Conservation (phyloP, 352 stramenopile species). For the Elongisporangium prolatum region DNA sequence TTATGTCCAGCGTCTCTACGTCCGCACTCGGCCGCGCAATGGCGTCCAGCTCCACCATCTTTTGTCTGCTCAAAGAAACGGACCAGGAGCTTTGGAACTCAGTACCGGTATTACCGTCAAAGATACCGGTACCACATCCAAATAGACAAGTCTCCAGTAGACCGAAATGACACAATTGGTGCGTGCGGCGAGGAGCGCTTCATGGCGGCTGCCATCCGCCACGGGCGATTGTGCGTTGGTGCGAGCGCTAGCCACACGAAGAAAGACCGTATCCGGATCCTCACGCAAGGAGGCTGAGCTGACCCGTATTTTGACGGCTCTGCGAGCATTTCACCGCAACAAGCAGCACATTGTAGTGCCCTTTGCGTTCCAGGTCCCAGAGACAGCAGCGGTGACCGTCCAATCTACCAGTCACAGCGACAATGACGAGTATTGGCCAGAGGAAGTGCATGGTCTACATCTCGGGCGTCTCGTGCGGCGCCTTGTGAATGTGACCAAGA, state of each 20-base stretch:
- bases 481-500: conserved; percentile 12
- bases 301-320: conserved; percentile 12
- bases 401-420: background rate
- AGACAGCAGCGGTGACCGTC: background rate
- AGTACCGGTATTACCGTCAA: background rate
- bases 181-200: background rate
- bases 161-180: background rate
- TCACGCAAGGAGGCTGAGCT: background rate
- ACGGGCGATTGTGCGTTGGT: background rate
- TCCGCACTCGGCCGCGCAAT: background rate
- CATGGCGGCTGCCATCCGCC: background rate
- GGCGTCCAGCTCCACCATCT: background rate
- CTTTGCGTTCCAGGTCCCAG: conserved; percentile 30
- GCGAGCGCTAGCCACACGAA: background rate
- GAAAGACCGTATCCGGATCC: background rate
- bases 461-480: conserved; percentile 30
- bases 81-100: background rate
- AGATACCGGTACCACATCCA: background rate
- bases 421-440: conserved; percentile 21
- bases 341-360: conserved; percentile 42
- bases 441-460: conserved; percentile 25
- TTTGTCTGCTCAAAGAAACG: background rate
- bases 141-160: background rate
- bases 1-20: background rate
- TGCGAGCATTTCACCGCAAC: conserved; percentile 28